Conservation (phyloP, 2,329 filamentous ascomycete species). For the Tolypocladium amazonense region DNA sequence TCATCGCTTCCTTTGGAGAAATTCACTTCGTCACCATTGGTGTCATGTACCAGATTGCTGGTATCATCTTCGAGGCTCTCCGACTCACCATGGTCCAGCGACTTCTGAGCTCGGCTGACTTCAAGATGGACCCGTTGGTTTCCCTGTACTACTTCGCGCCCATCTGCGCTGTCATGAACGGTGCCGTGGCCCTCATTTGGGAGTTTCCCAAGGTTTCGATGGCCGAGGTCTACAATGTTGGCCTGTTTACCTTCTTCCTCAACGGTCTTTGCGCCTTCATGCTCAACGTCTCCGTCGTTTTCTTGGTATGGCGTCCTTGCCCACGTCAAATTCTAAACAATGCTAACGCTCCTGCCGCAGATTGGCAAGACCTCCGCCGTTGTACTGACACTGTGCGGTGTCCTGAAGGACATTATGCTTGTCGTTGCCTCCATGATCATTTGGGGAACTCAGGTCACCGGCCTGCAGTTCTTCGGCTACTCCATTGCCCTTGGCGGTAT, state of each 20-base stretch:
- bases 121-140: constrained; percentile 86
- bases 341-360: constrained; percentile 32
- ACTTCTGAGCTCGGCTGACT: constrained; percentile 70
- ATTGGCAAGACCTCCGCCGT: constrained; percentile 83
- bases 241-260: constrained; percentile 58
- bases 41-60: constrained; percentile 68
- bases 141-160: constrained; percentile 87
- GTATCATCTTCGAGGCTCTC: constrained; percentile 72
- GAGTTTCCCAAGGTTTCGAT: constrained; percentile 62
- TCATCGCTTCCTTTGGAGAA: constrained; percentile 91
- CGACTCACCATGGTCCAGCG: constrained; percentile 78
- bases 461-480: constrained; percentile 76
- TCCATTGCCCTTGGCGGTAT: constrained; percentile 68
- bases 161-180: constrained; percentile 75
- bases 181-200: constrained; percentile 59
- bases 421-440: constrained; percentile 72
- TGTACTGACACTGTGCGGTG: constrained; percentile 76
- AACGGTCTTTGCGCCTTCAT: constrained; percentile 73
- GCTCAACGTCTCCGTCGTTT: constrained; percentile 77
- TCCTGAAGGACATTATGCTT: constrained; percentile 80
- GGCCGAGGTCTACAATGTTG: constrained; percentile 62
- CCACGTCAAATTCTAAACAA: not conserved
- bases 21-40: constrained; percentile 81
- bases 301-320: constrained; percentile 51
- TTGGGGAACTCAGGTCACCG: constrained; percentile 65